phyloP scores from a whole-genome alignment of 345 rosid genomes.

The Moricandia arvensis region DNA sequence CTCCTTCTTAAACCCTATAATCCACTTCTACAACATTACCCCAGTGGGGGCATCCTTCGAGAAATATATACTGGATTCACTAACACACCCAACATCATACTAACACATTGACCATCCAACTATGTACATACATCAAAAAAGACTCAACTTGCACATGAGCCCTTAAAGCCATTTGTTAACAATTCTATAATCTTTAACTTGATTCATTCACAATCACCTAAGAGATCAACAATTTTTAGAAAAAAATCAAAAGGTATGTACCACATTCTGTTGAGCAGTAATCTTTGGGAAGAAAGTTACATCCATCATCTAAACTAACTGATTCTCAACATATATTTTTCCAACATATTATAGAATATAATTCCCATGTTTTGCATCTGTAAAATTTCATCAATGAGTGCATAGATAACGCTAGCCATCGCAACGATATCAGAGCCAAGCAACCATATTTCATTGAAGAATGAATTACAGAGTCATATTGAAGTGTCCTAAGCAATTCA shows the following conservation, averaged over 20 bases:
- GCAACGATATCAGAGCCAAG: constrained; percentile 23
- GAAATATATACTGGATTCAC: background rate
- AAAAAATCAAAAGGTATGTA: too few relatives aligned
- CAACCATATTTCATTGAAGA: constrained; percentile 13
- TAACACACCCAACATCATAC: too few relatives aligned
- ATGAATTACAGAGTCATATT: background rate
- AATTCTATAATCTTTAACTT: too few relatives aligned
- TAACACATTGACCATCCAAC: too few relatives aligned
- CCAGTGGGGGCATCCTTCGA: background rate
- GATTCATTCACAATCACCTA: too few relatives aligned
- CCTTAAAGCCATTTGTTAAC: too few relatives aligned
- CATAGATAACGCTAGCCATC: constrained; percentile 15
- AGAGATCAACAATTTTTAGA: too few relatives aligned
- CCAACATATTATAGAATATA: constrained; percentile 7
- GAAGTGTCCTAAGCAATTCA: background rate
- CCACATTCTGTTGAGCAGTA: too few relatives aligned
- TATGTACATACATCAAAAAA: too few relatives aligned
- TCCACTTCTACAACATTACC: constrained; percentile 4
- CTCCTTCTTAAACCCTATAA: background rate
- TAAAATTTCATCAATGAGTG: background rate
- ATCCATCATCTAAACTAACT: too few relatives aligned
- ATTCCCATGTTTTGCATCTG: constrained; percentile 1
- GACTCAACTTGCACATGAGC: too few relatives aligned
- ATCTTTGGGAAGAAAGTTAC: too few relatives aligned
- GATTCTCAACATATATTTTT: background rate